Percentiles rank a stretch among this genome's conserved stretches.
Evolutionary conservation across 1,284 basidiomycete species (phyloP).

Genomic region (Hortiboletus rubellus): DNA sequence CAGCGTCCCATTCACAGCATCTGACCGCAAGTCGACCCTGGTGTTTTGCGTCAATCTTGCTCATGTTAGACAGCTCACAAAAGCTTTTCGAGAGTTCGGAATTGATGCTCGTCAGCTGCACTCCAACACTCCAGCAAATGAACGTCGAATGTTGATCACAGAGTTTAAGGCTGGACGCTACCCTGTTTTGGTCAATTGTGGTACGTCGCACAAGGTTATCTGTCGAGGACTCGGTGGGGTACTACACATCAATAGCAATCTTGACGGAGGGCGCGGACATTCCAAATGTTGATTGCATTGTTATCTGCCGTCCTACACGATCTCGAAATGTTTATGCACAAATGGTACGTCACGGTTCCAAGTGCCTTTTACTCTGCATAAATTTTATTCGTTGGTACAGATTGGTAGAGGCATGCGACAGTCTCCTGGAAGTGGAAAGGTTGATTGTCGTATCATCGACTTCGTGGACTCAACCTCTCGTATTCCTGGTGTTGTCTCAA

Average conservation of each 20-base stretch:
- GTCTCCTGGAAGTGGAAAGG: conserved; percentile 80
- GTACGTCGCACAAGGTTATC: conserved; percentile 42
- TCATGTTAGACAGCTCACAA: conserved; percentile 80
- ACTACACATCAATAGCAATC: conserved; percentile 55
- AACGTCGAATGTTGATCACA: conserved; percentile 66
- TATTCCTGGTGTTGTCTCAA: conserved; percentile 74
- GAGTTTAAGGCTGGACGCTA: conserved; percentile 74
- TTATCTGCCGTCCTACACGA: conserved; percentile 84
- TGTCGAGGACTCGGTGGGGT: neutral
- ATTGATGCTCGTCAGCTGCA: conserved; percentile 87
- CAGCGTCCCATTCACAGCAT: conserved; percentile 32
- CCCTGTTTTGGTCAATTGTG: conserved; percentile 92
- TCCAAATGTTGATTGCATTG: conserved; percentile 89
- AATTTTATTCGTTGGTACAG: conserved; percentile 40
- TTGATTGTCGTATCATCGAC: conserved; percentile 88
- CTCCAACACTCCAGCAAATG: conserved; percentile 63
- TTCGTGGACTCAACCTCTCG: conserved; percentile 80
- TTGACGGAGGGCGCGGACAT: conserved; percentile 92
- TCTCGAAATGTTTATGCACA: conserved; percentile 90
- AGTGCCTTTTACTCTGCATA: neutral
- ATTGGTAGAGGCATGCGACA: conserved; percentile 92
- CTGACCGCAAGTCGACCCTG: conserved; percentile 78
- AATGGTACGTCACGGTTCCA: conserved; percentile 61
- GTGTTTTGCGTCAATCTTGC: conserved; percentile 88
- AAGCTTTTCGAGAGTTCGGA: conserved; percentile 72